Evolutionary conservation across 2,329 filamentous ascomycete species (phyloP).

Genomic region (Fonsecaea nubica): DNA sequence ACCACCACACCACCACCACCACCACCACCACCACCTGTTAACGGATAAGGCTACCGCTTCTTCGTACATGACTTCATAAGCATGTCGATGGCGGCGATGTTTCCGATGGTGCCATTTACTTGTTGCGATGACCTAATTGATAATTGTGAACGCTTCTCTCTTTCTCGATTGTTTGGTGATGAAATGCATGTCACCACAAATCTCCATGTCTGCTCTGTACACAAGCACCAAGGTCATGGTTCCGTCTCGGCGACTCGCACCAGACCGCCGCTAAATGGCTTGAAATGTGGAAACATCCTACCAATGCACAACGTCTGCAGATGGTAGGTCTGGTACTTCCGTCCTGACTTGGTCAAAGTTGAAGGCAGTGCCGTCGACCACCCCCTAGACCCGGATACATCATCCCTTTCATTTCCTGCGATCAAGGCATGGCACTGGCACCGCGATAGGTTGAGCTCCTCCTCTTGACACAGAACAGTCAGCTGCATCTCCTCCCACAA

Average conservation of each 20-base stretch:
- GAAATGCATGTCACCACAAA: neutral
- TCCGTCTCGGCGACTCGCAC: neutral
- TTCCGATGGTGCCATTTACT: neutral
- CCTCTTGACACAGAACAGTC: no score
- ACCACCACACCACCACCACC: no score
- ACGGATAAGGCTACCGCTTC: neutral
- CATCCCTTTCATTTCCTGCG: no score
- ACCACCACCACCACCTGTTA: neutral
- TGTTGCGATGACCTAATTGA: neutral
- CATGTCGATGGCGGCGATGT: neutral
- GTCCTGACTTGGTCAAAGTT: neutral
- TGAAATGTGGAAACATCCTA: neutral
- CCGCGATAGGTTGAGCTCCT: no score
- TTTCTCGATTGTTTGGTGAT: neutral
- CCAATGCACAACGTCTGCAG: neutral
- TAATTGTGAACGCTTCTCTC: neutral
- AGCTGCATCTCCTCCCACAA: no score
- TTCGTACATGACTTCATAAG: neutral
- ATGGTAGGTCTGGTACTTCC: neutral
- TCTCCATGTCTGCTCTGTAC: neutral
- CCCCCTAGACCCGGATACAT: no score
- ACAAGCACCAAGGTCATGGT: neutral
- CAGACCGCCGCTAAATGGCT: neutral
- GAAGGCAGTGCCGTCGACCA: neutral
- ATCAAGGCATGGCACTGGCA: no score